Evolutionary conservation across 768 basidiomycete genomes (phyloP).

Genomic region (Kwoniella shandongensis): DNA sequence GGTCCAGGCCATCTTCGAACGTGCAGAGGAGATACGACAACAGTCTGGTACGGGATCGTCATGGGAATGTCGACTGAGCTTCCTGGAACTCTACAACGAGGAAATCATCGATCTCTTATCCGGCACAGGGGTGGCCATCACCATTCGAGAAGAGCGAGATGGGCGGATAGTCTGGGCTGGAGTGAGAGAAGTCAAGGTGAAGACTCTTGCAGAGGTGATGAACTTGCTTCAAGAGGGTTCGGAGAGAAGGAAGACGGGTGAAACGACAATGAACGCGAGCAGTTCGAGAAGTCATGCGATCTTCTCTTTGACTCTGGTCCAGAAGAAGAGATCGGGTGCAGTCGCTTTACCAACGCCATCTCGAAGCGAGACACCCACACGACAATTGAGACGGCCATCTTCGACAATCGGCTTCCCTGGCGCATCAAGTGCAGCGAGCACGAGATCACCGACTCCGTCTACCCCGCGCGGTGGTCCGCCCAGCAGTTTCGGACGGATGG

Average conservation of each 20-base stretch:
- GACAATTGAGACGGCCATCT: slow-evolving; percentile 36
- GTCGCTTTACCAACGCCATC: slow-evolving; percentile 12
- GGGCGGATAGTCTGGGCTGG: slow-evolving; percentile 98
- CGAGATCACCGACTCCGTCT: slow-evolving; percentile 41
- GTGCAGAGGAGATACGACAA: slow-evolving; percentile 74
- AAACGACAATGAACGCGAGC: slow-evolving; percentile 98
- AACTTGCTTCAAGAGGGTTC: slow-evolving; percentile 87
- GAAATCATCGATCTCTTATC: slow-evolving; percentile 93
- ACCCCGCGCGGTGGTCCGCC: slow-evolving; percentile 29
- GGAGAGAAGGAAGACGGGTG: slow-evolving; percentile 86
- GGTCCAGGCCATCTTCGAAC: slow-evolving; percentile 80
- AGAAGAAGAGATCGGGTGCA: slow-evolving; percentile 63
- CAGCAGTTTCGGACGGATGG: slow-evolving; percentile 27
- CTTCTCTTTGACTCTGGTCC: slow-evolving; percentile 90
- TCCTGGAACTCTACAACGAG: slow-evolving; percentile 98
- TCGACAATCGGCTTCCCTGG: slow-evolving; percentile 37
- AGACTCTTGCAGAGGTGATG: slow-evolving; percentile 85
- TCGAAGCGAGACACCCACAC: slow-evolving; percentile 26
- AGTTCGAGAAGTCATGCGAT: slow-evolving; percentile 98
- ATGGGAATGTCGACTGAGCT: slow-evolving; percentile 72
- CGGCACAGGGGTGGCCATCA: slow-evolving; percentile 77
- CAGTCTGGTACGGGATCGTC: slow-evolving; percentile 60
- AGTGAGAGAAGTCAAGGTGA: slow-evolving; percentile 85
- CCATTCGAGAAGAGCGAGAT: slow-evolving; percentile 95
- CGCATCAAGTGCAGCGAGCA: neutral